phyloP scores from a whole-genome alignment of 805 yeast genomes.

The Ogataea sp. region DNA sequence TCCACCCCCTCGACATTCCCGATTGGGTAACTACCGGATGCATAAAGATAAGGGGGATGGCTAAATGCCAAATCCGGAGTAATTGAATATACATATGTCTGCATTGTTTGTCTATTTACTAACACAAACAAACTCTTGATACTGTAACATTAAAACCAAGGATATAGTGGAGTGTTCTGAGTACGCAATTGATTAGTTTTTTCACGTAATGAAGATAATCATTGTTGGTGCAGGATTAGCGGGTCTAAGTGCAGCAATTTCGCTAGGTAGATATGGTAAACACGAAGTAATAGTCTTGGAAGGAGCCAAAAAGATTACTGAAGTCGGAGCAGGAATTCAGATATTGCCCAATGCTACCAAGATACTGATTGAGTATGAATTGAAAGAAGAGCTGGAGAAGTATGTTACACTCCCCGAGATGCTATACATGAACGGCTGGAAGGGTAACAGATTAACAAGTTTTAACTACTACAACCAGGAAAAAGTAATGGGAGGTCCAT shows the following conservation, averaged over 20 bases:
- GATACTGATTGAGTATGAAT: conserved; percentile 15
- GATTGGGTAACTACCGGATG: too few species aligned
- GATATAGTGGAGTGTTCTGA: too few species aligned
- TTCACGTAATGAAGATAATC: conserved; percentile 10
- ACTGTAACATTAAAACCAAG: too few species aligned
- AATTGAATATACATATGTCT: too few species aligned
- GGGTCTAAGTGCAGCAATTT: conserved; percentile 21
- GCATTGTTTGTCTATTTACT: too few species aligned
- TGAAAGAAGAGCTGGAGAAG: conserved; percentile 4
- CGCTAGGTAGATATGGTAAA: conserved; percentile 12
- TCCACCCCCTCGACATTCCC: too few species aligned
- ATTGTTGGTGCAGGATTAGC: conserved; percentile 26
- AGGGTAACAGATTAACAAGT: conserved; percentile 10
- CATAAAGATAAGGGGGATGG: too few species aligned
- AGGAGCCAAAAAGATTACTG: conserved; percentile 17
- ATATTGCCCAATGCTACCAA: conserved; percentile 20
- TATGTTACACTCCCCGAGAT: conserved; percentile 12
- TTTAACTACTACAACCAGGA: conserved; percentile 14
- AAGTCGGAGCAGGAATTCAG: conserved; percentile 24
- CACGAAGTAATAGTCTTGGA: conserved; percentile 20
- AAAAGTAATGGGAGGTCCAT: conserved; percentile 13
- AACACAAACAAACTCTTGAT: too few species aligned
- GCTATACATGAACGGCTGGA: conserved; percentile 15
- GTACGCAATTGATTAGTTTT: too few species aligned
- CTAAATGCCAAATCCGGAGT: too few species aligned